Conservation (phyloP, 495 filamentous ascomycete genomes). For the Podospora anserina region DNA sequence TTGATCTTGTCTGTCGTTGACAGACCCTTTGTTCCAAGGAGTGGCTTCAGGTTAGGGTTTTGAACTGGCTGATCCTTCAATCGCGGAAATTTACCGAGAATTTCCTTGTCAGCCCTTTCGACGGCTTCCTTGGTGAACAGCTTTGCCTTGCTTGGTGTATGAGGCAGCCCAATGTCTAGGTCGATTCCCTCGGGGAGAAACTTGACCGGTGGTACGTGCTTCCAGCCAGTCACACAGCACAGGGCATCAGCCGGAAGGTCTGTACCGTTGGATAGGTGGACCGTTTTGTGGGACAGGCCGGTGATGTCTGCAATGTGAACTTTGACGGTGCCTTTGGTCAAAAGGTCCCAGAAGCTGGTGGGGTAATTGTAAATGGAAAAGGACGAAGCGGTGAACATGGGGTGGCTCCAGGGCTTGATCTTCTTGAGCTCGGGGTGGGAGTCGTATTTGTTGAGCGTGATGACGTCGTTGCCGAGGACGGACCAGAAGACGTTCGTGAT, state of each 20-base stretch:
- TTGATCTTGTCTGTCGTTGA: conserved; percentile 33
- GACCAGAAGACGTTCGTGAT: conserved; percentile 68
- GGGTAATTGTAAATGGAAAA: conserved; percentile 70
- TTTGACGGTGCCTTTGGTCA: conserved; percentile 55
- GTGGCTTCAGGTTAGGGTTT: conserved; percentile 44
- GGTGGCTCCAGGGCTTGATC: conserved; percentile 59
- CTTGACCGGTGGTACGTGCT: conserved; percentile 58
- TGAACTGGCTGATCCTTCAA: conserved; percentile 47
- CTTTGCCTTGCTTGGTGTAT: conserved; percentile 22
- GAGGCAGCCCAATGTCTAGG: conserved; percentile 44
- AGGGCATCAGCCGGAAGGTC: conserved; percentile 58
- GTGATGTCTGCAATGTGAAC: conserved; percentile 63
- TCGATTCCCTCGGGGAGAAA: conserved; percentile 59
- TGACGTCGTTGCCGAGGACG: conserved; percentile 57
- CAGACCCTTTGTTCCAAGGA: conserved; percentile 39
- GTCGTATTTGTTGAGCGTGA: conserved; percentile 56
- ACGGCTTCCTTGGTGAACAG: conserved; percentile 33
- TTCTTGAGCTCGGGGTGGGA: conserved; percentile 61
- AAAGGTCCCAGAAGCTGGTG: conserved; percentile 59
- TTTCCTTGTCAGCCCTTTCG: conserved; percentile 59
- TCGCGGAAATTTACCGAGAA: conserved; percentile 63
- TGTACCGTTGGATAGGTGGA: conserved; percentile 57
- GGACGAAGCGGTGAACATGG: conserved; percentile 61
- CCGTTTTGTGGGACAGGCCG: conserved; percentile 42
- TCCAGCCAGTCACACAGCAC: conserved; percentile 70